Base-by-base conservation (phyloP, 805 yeast species). In the Komagataella mondaviorum region DNA sequence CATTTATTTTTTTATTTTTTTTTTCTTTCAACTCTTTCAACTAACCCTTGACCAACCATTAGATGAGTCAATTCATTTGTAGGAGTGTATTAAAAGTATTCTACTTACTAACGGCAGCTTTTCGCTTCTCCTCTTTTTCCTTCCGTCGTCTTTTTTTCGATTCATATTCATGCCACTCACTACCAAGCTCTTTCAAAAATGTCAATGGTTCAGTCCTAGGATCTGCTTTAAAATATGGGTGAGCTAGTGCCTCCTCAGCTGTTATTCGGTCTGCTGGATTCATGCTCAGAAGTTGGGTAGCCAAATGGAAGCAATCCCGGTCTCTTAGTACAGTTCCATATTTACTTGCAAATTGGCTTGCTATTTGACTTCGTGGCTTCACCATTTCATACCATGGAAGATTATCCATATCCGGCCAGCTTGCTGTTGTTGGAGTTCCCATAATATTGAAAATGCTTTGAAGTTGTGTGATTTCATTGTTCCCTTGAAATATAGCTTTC, bases 91-190 rank as follows among this genome's bases (percentile, higher is more conserved):
- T 30, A 30, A 14, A 14, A 30, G 39, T 30, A 10, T 30, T 24
- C 39, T 30, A 30, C 14, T 30, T 30, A 30, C 39, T 30, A 10
- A 30, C 39, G 6, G 39, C 14, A 2, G 47, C 45, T 48, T 51
- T 48, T 12, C 47, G 18, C 45, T 46, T 23, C 20, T 39, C 49
- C 47, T 60, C 65, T 30, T 63, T 59, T 23, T 52, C 57, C 47
- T 60, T 63, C 53, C 83, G 69, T 55, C 87, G 71, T 59, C 85
- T 77, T 68, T 81, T 83, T 65, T 91, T 89, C 2, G 96, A 93
- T 60, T 91, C 99, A 64, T 85, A 91, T 62, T 91, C 99, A 63
- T 91, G 99, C 93, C 97, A 91, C 64, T 95, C 98, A 3, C 93
- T 95, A 51, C 72, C 70, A 24, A 81, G 65, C n/a, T 72, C 71